These are phyloP conservation scores for Chlamydomonas sphaeroides DNA, from an alignment of 139 green algal species.

Conservation along the genomic window DNA sequence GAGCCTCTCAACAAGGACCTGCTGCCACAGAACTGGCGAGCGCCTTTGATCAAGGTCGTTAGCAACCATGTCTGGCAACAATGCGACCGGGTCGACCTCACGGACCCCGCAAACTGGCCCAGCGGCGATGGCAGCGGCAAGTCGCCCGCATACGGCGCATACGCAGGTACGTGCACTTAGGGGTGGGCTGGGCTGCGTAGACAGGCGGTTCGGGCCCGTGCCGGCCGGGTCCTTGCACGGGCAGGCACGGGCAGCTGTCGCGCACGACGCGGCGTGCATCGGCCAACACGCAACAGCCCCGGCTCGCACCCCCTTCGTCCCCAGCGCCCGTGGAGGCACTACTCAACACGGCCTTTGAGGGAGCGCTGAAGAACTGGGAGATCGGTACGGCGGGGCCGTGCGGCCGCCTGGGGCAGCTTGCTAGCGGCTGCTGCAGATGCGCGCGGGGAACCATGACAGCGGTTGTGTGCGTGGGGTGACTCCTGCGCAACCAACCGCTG, in stretches of 20 bases:
- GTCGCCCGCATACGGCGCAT: conserved; percentile 23
- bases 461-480: too few species aligned
- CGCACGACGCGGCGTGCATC: background rate
- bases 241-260: too few species aligned
- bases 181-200: too few species aligned
- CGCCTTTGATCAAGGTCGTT: conserved; percentile 31
- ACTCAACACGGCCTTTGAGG: conserved; percentile 25
- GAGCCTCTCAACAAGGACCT: conserved; percentile 31
- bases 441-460: too few species aligned
- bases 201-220: too few species aligned
- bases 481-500: too few species aligned
- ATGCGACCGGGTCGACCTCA: conserved; percentile 33
- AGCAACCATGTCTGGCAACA: conserved; percentile 35
- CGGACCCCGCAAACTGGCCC: background rate
- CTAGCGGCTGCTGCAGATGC: too few species aligned
- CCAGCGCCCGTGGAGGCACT: conserved; percentile 9
- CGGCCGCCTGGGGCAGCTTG: too few species aligned
- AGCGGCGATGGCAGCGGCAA: conserved; percentile 18
- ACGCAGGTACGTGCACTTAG: background rate
- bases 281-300: background rate
- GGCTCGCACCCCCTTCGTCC: background rate
- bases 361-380: conserved; percentile 16
- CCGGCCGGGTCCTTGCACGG: too few species aligned
- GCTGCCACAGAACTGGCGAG: conserved; percentile 31
- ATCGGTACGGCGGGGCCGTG: background rate